Evolutionary conservation across 352 stramenopile species (phyloP), one percentile per base, ranked within the genome.

Genomic region (Pythium scleroteichum): DNA sequence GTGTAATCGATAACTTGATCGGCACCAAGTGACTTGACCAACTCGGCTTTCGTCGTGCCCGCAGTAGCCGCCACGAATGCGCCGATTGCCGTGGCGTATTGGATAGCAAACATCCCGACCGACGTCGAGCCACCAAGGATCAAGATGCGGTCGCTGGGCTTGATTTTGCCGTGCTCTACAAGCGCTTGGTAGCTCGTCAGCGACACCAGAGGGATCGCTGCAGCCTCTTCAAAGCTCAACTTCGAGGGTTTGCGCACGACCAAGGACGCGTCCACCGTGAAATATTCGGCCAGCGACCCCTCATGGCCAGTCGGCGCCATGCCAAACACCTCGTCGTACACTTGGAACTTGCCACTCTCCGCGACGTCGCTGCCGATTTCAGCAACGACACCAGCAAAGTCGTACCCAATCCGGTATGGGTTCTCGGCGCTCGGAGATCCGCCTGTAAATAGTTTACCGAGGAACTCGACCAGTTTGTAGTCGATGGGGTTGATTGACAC

Each of bases 1-100:
- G 62, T 69, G 62, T 86, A 84, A 38, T 84, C 70, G 41, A 86
- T 62, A 3, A 82, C 62, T 33, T 74, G 53, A 44, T 83, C 74
- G 0, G 60, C 73, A n/a, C 66, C 73, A 0, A 81, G 57, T 10
- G 53, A 60, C 47, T 68, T 65, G 1, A 78, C 71, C 0, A 74
- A 53, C 14, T 65, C 65, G 1, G 54, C 40, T 33, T 85, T 79
- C 26, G 59, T 59, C 5, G 62, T 24, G 45, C 76, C 82, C 16
- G 51, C 57, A 0, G 70, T 82, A 1, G 63, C 46, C 39, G 77
- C 66, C 10, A 57, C 50, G 5, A 17, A 35, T 0, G 50, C n/a
- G n/a, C 50, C 50, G 19, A 57, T 45, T 4, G 50, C 35, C 62
- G 45, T 57, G n/a, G 50, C 50, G 50, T 47, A 47, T 26, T 57